Evolutionary conservation across 1,284 basidiomycete species (phyloP).

Genomic region (Fomes fomentarius): DNA sequence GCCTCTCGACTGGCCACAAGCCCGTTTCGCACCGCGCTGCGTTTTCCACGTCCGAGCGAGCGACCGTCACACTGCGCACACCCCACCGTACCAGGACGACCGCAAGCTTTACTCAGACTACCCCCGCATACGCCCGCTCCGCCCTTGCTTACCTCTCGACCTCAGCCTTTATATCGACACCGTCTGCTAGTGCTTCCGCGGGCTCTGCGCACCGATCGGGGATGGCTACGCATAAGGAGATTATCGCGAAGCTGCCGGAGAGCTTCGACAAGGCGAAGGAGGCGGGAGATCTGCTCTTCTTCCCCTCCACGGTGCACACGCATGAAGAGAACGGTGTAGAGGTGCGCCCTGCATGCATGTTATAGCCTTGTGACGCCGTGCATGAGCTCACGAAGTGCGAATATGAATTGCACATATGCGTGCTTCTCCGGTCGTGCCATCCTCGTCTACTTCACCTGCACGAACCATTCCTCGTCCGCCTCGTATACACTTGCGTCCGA

Average conservation of each 20-base stretch:
- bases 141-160: not conserved
- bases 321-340: conserved; percentile 65
- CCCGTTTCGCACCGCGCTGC: not conserved
- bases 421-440: too few species aligned
- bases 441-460: too few species aligned
- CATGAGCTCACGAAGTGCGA: not conserved
- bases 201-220: conserved; percentile 7
- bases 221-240: conserved; percentile 42
- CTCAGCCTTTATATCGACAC: too few species aligned
- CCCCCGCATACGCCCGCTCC: conserved; percentile 1
- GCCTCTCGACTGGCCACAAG: not conserved
- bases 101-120: not conserved
- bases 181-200: not conserved
- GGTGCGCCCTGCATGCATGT: conserved; percentile 43
- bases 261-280: conserved; percentile 63
- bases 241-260: conserved; percentile 61
- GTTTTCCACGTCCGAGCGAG: not conserved
- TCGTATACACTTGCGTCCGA: too few species aligned
- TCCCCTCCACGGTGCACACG: conserved; percentile 66
- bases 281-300: conserved; percentile 78
- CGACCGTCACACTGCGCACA: conserved; percentile 7
- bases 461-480: too few species aligned
- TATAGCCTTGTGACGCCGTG: not conserved
- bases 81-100: not conserved
- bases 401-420: too few species aligned